Evolutionary conservation across 257 asterid species (phyloP).

Genomic region (Solanum clarkiae): DNA sequence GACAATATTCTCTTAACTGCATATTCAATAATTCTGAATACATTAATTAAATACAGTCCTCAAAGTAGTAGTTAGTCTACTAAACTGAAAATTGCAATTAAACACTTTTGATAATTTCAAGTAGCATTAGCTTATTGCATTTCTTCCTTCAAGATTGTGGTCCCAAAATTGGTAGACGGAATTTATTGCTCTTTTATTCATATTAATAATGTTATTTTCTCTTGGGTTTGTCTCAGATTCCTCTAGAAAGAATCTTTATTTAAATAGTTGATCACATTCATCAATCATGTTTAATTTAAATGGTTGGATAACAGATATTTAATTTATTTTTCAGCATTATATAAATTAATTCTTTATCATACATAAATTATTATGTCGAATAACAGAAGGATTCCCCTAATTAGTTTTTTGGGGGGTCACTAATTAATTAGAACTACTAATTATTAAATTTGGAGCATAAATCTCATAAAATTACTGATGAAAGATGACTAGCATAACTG

Average conservation of each 20-base stretch:
- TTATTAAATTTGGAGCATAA: background rate
- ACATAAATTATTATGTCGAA: background rate
- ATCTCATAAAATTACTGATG: background rate
- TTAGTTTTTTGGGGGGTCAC: no score
- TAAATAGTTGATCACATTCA: background rate
- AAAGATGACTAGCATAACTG: background rate
- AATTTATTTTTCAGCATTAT: background rate
- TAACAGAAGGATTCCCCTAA: background rate
- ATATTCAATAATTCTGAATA: no score
- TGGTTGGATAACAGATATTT: fast-evolving
- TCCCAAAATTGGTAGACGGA: background rate
- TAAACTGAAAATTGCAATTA: background rate
- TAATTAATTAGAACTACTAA: background rate
- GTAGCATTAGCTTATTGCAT: background rate
- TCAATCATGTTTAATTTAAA: background rate
- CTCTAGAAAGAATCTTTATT: background rate
- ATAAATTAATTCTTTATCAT: background rate
- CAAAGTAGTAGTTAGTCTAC: background rate
- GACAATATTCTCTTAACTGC: no score
- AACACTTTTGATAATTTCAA: background rate
- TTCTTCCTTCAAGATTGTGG: background rate
- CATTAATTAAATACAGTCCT: background rate
- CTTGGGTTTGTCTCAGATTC: background rate
- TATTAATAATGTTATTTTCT: background rate
- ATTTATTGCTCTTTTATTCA: background rate